Percentiles rank a stretch among this genome's conserved stretches.
Conservation (phyloP, 176 grass and related monocot species). For the Musa acuminata region DNA sequence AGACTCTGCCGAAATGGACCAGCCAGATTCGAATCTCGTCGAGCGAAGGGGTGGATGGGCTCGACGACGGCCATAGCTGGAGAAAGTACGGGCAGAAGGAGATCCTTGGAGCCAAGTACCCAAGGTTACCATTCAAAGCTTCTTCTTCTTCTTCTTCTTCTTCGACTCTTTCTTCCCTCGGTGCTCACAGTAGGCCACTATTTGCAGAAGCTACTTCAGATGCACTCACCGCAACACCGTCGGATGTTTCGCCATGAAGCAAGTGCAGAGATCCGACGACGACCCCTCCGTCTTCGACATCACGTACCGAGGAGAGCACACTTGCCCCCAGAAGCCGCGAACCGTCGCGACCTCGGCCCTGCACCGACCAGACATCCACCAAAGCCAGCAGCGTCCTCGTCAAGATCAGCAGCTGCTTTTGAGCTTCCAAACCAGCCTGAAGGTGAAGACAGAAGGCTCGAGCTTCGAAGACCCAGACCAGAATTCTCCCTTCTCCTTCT, state of each 20-base stretch:
- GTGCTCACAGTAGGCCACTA: neutral
- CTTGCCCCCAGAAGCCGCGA: constrained; percentile 30
- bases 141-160: neutral
- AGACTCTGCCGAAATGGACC: constrained; percentile 39
- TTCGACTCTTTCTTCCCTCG: neutral
- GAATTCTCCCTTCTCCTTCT: neutral
- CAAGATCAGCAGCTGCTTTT: constrained; percentile 30
- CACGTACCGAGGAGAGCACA: constrained; percentile 64
- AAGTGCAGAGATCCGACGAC: constrained; percentile 73
- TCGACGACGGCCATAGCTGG: constrained; percentile 60
- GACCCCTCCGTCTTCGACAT: constrained; percentile 53
- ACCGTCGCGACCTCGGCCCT: neutral
- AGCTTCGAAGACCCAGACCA: neutral
- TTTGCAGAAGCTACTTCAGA: constrained; percentile 69
- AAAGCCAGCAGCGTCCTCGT: neutral
- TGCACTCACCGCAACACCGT: constrained; percentile 56
- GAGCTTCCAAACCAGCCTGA: constrained; percentile 29
- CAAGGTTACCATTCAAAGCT: constrained; percentile 31
- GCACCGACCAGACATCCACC: constrained; percentile 1
- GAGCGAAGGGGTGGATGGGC: neutral
- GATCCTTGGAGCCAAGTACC: constrained; percentile 53
- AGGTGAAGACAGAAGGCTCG: neutral
- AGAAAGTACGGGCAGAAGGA: constrained; percentile 79
- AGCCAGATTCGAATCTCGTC: constrained; percentile 17
- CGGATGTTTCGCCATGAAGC: constrained; percentile 58